These are phyloP conservation scores for Solanum lycopersicoides DNA, from an alignment of 257 asterid species.

Conservation along the genomic window DNA sequence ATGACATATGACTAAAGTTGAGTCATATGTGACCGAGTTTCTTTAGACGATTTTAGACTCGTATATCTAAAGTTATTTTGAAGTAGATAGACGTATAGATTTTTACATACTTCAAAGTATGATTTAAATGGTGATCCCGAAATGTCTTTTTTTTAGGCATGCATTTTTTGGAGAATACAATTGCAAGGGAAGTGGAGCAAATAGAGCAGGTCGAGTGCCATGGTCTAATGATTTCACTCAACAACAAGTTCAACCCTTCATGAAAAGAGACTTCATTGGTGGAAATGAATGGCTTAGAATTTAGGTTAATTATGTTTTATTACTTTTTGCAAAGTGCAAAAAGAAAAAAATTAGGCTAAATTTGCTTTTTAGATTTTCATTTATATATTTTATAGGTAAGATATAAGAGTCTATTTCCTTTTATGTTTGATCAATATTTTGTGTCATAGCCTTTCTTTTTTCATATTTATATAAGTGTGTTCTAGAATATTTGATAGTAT, in stretches of 20 bases:
- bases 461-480: neutral
- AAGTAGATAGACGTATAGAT: rapidly evolving
- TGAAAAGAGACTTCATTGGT: conserved; percentile 33
- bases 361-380: neutral
- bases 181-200: conserved; percentile 63
- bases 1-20: neutral
- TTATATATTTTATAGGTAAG: neutral
- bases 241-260: conserved; percentile 28
- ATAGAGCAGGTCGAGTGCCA: conserved; percentile 29
- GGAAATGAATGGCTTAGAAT: conserved; percentile 55
- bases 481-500: neutral
- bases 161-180: conserved; percentile 51
- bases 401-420: neutral
- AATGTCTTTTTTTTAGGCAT: conserved; percentile 27
- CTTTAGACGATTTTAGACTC: too few species aligned
- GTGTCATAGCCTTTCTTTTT: neutral
- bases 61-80: neutral
- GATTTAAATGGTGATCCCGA: neutral
- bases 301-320: neutral
- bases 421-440: neutral
- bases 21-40: neutral
- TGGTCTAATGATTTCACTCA: conserved; percentile 43
- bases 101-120: neutral
- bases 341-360: neutral
- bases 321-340: neutral